phyloP scores from a whole-genome alignment of 352 stramenopile genomes.

The Halophytophthora batemanensis region DNA sequence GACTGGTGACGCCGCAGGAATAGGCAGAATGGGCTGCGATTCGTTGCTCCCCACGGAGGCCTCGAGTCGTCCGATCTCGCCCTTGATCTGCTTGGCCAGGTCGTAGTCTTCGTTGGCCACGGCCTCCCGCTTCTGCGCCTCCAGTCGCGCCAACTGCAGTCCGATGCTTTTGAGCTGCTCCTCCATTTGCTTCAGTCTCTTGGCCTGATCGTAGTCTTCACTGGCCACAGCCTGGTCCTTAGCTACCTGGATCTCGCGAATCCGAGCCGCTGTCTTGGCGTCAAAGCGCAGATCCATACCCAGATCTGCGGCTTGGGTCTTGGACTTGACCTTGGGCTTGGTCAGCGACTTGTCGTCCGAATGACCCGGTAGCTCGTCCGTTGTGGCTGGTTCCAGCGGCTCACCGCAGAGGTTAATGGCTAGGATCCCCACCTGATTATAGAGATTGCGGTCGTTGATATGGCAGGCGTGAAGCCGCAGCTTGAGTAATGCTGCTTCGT shows the following conservation, averaged over 20 bases:
- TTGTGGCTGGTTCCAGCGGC: conserved; percentile 18
- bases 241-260: conserved; percentile 86
- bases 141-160: conserved; percentile 81
- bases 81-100: conserved; percentile 87
- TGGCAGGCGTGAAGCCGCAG: conserved; percentile 89
- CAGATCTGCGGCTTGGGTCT: conserved; percentile 39
- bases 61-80: conserved; percentile 78
- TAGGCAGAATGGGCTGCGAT: conserved; percentile 49
- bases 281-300: conserved; percentile 90
- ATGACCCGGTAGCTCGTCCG: conserved; percentile 46
- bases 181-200: conserved; percentile 78
- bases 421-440: conserved; percentile 91
- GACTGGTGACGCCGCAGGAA: conserved; percentile 15
- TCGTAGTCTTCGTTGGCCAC: conserved; percentile 93
- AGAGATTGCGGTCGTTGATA: conserved; percentile 87
- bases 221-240: conserved; percentile 81
- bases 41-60: conserved; percentile 57
- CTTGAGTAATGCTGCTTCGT: conserved; percentile 81
- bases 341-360: conserved; percentile 39
- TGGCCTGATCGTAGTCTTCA: conserved; percentile 91
- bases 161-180: conserved; percentile 90
- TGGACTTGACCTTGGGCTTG: conserved; percentile 22
- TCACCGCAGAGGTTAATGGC: conserved; percentile 87
- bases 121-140: conserved; percentile 85
- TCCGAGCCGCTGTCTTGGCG: conserved; percentile 79